Conservation (phyloP, 768 basidiomycete genomes). For the Cytidiella melzeri region DNA sequence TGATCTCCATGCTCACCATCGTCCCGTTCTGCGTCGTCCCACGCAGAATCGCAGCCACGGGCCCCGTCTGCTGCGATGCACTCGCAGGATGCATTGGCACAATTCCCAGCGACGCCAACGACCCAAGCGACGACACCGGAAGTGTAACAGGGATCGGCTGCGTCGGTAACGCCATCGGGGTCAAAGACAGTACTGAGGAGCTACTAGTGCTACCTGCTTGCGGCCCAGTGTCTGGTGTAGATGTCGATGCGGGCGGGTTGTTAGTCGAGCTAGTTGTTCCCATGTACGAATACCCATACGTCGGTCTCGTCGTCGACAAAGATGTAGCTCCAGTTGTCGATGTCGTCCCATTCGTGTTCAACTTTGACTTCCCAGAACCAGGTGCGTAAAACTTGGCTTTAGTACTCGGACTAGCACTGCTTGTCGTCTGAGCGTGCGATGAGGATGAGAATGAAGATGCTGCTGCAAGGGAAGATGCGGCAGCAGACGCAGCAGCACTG, state of each 20-base stretch:
- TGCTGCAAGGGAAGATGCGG: slow-evolving; percentile 8
- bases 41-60: slow-evolving; percentile 64
- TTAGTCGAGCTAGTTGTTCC: too few species aligned
- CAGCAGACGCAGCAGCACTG: slow-evolving; percentile 14
- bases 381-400: neutral
- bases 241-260: slow-evolving; percentile 3
- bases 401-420: neutral
- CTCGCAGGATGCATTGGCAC: slow-evolving; percentile 50
- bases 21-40: slow-evolving; percentile 67
- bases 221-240: neutral
- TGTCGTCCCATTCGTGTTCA: neutral
- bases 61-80: slow-evolving; percentile 42
- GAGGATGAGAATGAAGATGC: neutral
- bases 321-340: neutral
- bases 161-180: slow-evolving; percentile 1
- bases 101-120: slow-evolving; percentile 68
- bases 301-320: neutral
- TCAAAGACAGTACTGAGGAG: neutral
- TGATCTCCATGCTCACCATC: slow-evolving; percentile 73
- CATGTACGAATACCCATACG: too few species aligned
- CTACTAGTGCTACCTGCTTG: neutral
- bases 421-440: neutral
- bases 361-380: neutral
- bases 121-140: slow-evolving; percentile 50
- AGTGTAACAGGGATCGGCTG: slow-evolving; percentile 56